A percentile compares a stretch with the other conserved stretches of the same genome.
These are phyloP conservation scores for Solioccasus polychromus DNA, from an alignment of 768 basidiomycete genomes.

Conservation along the genomic window DNA sequence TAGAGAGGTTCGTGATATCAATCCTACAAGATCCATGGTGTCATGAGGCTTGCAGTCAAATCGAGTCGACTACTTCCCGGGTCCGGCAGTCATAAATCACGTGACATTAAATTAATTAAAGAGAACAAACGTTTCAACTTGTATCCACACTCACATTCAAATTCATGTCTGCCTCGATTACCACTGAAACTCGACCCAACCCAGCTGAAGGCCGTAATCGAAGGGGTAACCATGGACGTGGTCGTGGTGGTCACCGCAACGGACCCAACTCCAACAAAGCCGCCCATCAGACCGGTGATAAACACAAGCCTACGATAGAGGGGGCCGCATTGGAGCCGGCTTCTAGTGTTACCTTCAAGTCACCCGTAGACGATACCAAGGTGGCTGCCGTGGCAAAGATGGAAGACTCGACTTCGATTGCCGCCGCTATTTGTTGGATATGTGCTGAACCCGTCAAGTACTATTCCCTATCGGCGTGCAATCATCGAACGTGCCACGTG, in stretches of 20 bases:
- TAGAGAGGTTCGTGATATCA: too few relatives aligned
- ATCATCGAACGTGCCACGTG: conserved; percentile 93
- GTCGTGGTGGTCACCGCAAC: conserved; percentile 11
- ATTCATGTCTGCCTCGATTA: conserved; percentile 19
- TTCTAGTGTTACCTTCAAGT: neutral
- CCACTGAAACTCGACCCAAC: conserved; percentile 11
- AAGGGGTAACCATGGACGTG: conserved; percentile 21
- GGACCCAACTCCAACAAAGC: conserved; percentile 6
- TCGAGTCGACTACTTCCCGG: too few relatives aligned
- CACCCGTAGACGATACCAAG: neutral
- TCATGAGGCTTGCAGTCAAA: too few relatives aligned
- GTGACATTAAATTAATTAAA: too few relatives aligned
- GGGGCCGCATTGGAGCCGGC: neutral
- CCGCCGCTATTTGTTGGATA: conserved; percentile 70
- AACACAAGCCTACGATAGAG: neutral
- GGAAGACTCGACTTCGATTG: too few relatives aligned
- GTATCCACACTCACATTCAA: neutral
- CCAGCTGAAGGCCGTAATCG: conserved; percentile 2
- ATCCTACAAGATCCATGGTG: too few relatives aligned
- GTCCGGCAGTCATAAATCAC: too few relatives aligned
- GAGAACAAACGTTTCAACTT: too few relatives aligned
- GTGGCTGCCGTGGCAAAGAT: conserved; percentile 22
- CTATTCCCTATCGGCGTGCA: conserved; percentile 84
- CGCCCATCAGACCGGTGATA: conserved; percentile 2
- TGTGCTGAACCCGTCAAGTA: conserved; percentile 94